A percentile compares a stretch with the other conserved stretches of the same genome.
Conservation (phyloP, 768 basidiomycete species). For the Dendrothele bispora region DNA sequence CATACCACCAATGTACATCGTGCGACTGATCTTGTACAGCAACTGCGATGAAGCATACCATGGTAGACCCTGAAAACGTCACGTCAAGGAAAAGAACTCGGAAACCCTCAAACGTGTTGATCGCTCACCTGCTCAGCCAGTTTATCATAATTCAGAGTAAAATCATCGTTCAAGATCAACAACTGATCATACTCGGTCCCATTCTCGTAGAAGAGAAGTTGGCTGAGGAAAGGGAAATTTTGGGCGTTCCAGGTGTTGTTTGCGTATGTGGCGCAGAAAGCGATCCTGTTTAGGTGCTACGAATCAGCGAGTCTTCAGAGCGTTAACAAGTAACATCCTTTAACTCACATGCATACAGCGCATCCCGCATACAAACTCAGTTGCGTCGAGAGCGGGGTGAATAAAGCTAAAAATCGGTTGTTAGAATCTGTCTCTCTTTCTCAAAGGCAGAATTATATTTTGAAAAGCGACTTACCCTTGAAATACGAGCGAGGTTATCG, state of each 20-base stretch:
- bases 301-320: neutral
- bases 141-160: conserved; percentile 45
- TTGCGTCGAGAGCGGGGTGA: conserved; percentile 47
- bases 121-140: conserved; percentile 35
- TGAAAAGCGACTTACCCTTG: no score
- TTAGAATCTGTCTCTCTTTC: no score
- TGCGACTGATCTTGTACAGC: conserved; percentile 34
- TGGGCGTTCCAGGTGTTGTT: conserved; percentile 18
- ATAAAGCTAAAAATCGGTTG: no score
- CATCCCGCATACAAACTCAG: conserved; percentile 42
- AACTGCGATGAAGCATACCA: conserved; percentile 46
- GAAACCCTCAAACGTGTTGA: no score
- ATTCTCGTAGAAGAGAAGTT: conserved; percentile 15
- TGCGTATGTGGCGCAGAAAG: conserved; percentile 24
- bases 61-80: conserved; percentile 29
- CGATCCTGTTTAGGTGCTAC: conserved; percentile 7
- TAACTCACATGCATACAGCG: conserved; percentile 36
- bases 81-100: no score
- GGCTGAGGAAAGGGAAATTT: conserved; percentile 43
- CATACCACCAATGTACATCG: conserved; percentile 36
- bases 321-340: neutral
- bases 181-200: conserved; percentile 49
- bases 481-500: no score
- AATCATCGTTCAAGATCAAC: conserved; percentile 46
- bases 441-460: no score